Base-by-base conservation (phyloP, 805 yeast species). In the Teunomyces cretensis region DNA sequence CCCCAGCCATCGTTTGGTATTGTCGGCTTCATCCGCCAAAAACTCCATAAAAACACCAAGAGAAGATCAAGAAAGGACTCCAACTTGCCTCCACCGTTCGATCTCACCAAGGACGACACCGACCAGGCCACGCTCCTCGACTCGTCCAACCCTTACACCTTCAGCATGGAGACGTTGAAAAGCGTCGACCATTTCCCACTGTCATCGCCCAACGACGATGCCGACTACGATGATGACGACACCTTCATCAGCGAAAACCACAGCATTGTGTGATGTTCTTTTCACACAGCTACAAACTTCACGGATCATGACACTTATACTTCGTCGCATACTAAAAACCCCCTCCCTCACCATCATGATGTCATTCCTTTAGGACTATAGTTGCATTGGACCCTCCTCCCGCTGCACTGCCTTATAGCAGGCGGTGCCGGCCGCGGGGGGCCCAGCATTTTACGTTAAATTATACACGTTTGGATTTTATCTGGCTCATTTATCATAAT, bases 21-120 rank as follows among this genome's bases (percentile, higher is more conserved):
- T 15, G 41, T 43, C 42, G 33, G 31, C 8, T 13, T 41, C 15
- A 39, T 47, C 28, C 41, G 47, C 24, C 38, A 47, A n/a, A 51
- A 44, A 28, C 47, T 49, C 40, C 54, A 50, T 37, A 48, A 41
- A 26, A 50, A 40, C 39, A 46, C 54, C 32, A 70, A 65, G 54
- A 64, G 62, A 49, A 60, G 79, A 56, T 62, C 68, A 46, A 75
- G 84, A 64, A 79, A 79, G 60, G 84, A 79, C 56, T 76, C 81
- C 13, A 79, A 79, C 54, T 60, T 79, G 44, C 80, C 81, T 1
- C 61, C 60, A 13, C 65, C 66, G 15, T 55, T 74, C 41, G 66
- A 70, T 45, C 50, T 61, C 19, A 24, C 28, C 26, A 35, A 35
- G 38, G n/a, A 35, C 38, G 38, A 35, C 14, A 22, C 36, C 9